These are phyloP conservation scores for Pichia nanzhaoensis DNA, from an alignment of 805 yeast genomes.

Conservation along the genomic window DNA sequence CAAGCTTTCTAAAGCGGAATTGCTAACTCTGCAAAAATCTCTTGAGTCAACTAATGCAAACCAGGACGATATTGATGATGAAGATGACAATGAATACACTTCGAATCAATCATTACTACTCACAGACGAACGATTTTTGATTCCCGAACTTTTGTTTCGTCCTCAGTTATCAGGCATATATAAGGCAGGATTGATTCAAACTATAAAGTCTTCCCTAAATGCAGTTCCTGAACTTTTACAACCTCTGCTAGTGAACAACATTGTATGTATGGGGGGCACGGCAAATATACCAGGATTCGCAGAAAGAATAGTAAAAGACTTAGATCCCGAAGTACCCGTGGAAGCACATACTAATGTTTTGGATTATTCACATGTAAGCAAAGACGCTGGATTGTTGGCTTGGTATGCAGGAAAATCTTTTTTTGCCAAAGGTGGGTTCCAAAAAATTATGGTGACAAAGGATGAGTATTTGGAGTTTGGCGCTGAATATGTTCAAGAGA, in stretches of 20 bases:
- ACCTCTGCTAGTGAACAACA: conserved; percentile 74
- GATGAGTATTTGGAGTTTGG: conserved; percentile 89
- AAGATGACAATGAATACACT: conserved; percentile 21
- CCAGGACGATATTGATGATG: conserved; percentile 71
- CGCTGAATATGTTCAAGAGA: conserved; percentile 33
- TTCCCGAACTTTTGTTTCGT: conserved; percentile 81
- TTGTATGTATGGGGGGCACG: conserved; percentile 79
- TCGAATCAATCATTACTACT: conserved; percentile 56
- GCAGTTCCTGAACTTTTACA: conserved; percentile 66
- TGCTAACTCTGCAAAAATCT: conserved; percentile 26
- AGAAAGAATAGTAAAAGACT: conserved; percentile 51
- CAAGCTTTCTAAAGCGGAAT: conserved; percentile 11
- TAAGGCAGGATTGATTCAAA: conserved; percentile 71
- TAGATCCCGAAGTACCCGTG: conserved; percentile 62
- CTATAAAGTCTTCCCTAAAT: conserved; percentile 61
- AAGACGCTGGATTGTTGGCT: conserved; percentile 36
- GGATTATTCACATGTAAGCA: conserved; percentile 18
- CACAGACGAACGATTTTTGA: conserved; percentile 78
- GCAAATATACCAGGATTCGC: conserved; percentile 63
- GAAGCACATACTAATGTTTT: conserved; percentile 58
- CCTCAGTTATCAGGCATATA: conserved; percentile 76
- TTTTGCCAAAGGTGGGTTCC: conserved; percentile 39
- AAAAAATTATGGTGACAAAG: conserved; percentile 55
- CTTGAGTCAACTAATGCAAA: conserved; percentile 80
- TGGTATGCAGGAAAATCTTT: conserved; percentile 54